Evolutionary conservation across 2,329 filamentous ascomycete species (phyloP), one percentile per base, ranked within the genome.

Genomic region (Botrytis aclada): DNA sequence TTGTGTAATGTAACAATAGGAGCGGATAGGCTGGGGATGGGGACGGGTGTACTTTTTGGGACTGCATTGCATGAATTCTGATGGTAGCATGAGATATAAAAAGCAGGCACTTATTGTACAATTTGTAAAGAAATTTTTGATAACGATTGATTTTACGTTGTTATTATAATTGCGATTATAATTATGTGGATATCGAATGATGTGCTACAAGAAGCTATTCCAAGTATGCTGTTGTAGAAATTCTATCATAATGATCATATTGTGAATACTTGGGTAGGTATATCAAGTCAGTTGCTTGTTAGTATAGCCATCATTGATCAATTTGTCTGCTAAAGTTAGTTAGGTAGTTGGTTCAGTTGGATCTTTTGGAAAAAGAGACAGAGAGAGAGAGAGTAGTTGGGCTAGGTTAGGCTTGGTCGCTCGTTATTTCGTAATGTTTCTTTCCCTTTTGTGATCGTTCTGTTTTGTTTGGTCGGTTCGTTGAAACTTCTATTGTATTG

Each of bases 1-100:
- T 58, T 60, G 47, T 32, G 62, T 72, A 72, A 58, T 67, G 64
- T 67, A 66, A 72, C 47, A 56, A 66, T 43, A 71, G 61, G 61
- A 18, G 32, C 56, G 56, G 32, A 32, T 39, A 29, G 60, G 45
- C 16, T 25, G 32, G 69, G 56, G 43, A 32, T 51, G 37, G 60
- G 58, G 47, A 32, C 1, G 65, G 47, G 51, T 69, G 51, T 69
- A 69, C 34, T 69, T 58, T 58, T 25, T 69, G 65, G 65, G 32
- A 69, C 25, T 43, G 65, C n/a, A 29, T 56, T 69, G 37, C 47
- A 56, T 69, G 34, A 69, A 69, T 10, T 69, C 54, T 69, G 51
- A 56, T 56, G 34, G n/a, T 20, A 56, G 34, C n/a, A 69, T 69
- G n/a, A 41, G 37, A 29, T 43, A 43, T 69, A 41, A 56, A 65